Conservation (phyloP, 805 yeast genomes). For the Kazachstania martiniae region DNA sequence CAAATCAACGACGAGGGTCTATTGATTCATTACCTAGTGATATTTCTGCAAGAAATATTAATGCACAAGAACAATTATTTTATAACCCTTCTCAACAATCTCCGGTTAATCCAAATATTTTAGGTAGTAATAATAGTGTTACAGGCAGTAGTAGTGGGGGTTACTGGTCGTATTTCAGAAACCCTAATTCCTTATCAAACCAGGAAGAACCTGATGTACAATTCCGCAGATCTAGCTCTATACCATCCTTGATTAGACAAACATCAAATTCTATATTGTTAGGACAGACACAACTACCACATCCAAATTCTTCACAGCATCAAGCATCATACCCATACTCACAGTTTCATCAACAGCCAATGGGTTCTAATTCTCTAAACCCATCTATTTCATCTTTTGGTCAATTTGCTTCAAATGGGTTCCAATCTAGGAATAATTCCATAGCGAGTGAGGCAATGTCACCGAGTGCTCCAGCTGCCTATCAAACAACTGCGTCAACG, state of each 20-base stretch:
- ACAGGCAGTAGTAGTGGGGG: background rate
- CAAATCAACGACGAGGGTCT: conserved; percentile 23
- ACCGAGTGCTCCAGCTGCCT: conserved; percentile 15
- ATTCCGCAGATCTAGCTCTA: conserved; percentile 18
- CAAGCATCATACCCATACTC: conserved; percentile 15
- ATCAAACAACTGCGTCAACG: conserved; percentile 1
- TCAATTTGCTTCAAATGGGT: conserved; percentile 17
- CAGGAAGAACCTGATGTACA: conserved; percentile 10
- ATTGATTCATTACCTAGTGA: conserved; percentile 24
- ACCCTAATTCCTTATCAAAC: conserved; percentile 6
- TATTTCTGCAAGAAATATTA: conserved; percentile 15
- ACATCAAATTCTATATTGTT: conserved; percentile 10
- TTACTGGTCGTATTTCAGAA: conserved; percentile 17
- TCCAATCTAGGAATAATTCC: conserved; percentile 23
- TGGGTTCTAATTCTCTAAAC: conserved; percentile 1
- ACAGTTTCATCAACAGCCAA: conserved; percentile 16
- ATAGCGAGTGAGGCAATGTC: conserved; percentile 24
- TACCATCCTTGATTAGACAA: conserved; percentile 20
- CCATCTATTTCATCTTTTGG: conserved; percentile 14
- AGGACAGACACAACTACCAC: conserved; percentile 13
- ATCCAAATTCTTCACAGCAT: conserved; percentile 5
- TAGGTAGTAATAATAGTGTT: background rate
- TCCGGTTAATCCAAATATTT: background rate
- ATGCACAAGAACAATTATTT: conserved; percentile 13
- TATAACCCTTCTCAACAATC: conserved; percentile 7